A percentile compares a stretch with the other conserved stretches of the same genome.
These are phyloP conservation scores for Ogataea philodendri DNA, from an alignment of 805 yeast genomes.

Conservation along the genomic window DNA sequence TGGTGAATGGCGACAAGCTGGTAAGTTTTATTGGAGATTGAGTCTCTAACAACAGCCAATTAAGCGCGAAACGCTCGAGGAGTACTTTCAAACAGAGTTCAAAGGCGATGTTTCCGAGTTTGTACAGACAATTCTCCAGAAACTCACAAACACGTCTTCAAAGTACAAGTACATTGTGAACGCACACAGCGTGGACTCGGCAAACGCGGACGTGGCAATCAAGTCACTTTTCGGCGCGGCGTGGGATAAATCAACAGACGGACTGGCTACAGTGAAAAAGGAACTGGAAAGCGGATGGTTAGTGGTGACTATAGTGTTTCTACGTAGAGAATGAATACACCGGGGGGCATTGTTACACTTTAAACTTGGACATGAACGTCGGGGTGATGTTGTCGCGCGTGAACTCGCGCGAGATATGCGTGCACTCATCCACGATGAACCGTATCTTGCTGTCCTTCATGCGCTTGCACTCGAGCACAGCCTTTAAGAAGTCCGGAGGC, in stretches of 20 bases:
- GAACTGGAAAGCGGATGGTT: constrained; percentile 18
- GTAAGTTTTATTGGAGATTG: constrained; percentile 11
- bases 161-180: constrained; percentile 56
- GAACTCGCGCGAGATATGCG: constrained; percentile 16
- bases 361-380: constrained; percentile 22
- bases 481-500: constrained; percentile 66
- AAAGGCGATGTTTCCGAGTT: constrained; percentile 6
- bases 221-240: constrained; percentile 48
- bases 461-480: constrained; percentile 54
- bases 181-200: constrained; percentile 35
- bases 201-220: constrained; percentile 29
- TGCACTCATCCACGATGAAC: constrained; percentile 28
- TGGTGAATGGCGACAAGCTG: constrained; percentile 16
- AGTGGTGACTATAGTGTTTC: constrained; percentile 34
- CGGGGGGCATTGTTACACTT: constrained; percentile 2
- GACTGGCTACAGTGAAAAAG: constrained; percentile 41
- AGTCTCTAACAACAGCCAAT: constrained; percentile 22
- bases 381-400: constrained; percentile 13
- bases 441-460: constrained; percentile 25
- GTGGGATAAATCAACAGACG: constrained; percentile 60
- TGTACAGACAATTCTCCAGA: constrained; percentile 5
- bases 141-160: constrained; percentile 45
- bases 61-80: constrained; percentile 17
- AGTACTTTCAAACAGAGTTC: constrained; percentile 11
- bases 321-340: constrained; percentile 15